Conservation (phyloP, 768 basidiomycete genomes). For the Pulveroboletus ravenelii region DNA sequence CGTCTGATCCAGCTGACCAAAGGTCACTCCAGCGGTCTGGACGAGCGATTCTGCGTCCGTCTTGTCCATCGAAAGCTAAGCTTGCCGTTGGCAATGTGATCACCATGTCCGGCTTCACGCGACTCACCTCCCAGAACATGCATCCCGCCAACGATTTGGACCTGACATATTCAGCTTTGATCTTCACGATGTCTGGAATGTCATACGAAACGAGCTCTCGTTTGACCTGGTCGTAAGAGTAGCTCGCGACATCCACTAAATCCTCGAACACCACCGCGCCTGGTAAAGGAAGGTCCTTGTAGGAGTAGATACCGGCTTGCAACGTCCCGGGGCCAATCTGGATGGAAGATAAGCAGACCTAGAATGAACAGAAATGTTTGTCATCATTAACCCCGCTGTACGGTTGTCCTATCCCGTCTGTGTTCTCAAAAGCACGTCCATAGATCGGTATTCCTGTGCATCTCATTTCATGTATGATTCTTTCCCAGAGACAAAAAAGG, state of each 20-base stretch:
- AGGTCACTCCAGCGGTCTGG: conserved; percentile 38
- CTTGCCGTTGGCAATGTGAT: background rate
- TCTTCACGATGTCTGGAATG: conserved; percentile 57
- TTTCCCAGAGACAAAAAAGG: background rate
- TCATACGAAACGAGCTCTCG: conserved; percentile 75
- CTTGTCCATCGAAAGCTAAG: conserved; percentile 55
- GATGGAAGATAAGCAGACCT: conserved; percentile 1
- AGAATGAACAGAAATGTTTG: background rate
- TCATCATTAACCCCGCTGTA: conserved; percentile 54
- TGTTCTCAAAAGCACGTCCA: conserved; percentile 72
- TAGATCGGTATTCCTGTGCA: conserved; percentile 69
- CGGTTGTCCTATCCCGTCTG: conserved; percentile 58
- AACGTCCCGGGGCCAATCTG: conserved; percentile 65
- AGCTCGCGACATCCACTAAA: conserved; percentile 63
- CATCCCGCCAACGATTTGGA: conserved; percentile 58
- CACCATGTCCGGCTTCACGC: no score
- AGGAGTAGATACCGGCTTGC: conserved; percentile 48
- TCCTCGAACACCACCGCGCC: conserved; percentile 65
- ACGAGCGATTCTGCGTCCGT: conserved; percentile 57
- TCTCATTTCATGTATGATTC: background rate
- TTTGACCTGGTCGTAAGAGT: conserved; percentile 68
- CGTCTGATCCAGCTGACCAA: conserved; percentile 56
- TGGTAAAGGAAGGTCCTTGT: conserved; percentile 63
- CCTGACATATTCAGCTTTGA: conserved; percentile 67
- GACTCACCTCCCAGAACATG: conserved; percentile 65